Percentiles rank a stretch among this genome's conserved stretches.
These are phyloP conservation scores for Penicillium salamii DNA, from an alignment of 495 filamentous ascomycete genomes.

Conservation along the genomic window DNA sequence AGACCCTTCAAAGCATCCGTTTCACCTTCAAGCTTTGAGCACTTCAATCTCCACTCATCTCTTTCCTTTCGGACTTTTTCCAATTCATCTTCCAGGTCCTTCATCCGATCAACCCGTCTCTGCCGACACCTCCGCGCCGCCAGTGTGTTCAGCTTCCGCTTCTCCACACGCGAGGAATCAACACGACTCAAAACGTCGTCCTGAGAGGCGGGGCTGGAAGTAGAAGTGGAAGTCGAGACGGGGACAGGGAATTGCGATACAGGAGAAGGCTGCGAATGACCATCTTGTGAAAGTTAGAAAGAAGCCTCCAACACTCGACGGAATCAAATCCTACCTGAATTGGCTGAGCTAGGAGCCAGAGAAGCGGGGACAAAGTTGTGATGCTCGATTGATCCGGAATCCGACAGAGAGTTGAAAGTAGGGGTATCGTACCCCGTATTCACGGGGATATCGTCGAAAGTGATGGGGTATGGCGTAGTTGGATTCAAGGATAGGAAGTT, in stretches of 20 bases:
- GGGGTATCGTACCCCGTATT: slow-evolving; percentile 16
- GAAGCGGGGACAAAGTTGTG: slow-evolving; percentile 7
- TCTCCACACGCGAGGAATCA: slow-evolving; percentile 36
- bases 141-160: slow-evolving; percentile 66
- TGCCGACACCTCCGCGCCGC: slow-evolving; percentile 70
- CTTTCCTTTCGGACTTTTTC: slow-evolving; percentile 57
- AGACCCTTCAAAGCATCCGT: slow-evolving; percentile 38
- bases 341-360: slow-evolving; percentile 16
- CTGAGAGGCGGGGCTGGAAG: slow-evolving; percentile 23
- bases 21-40: slow-evolving; percentile 65
- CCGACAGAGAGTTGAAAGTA: slow-evolving; percentile 25
- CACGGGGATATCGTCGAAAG: slow-evolving; percentile 15
- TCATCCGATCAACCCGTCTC: slow-evolving; percentile 64
- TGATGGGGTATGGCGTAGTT: slow-evolving; percentile 8
- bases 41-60: slow-evolving; percentile 61
- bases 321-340: slow-evolving; percentile 19
- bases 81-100: slow-evolving; percentile 59
- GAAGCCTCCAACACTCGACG: too few species aligned
- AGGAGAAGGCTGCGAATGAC: slow-evolving; percentile 21
- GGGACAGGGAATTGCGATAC: slow-evolving; percentile 18
- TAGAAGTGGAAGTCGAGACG: slow-evolving; percentile 17
- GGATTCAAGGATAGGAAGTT: slow-evolving; percentile 18
- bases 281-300: slow-evolving; percentile 12
- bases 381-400: slow-evolving; percentile 19
- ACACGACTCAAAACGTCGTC: slow-evolving; percentile 17